Evolutionary conservation across 768 basidiomycete genomes (phyloP).

Genomic region (Rhodosporidiobolus odoratus): DNA sequence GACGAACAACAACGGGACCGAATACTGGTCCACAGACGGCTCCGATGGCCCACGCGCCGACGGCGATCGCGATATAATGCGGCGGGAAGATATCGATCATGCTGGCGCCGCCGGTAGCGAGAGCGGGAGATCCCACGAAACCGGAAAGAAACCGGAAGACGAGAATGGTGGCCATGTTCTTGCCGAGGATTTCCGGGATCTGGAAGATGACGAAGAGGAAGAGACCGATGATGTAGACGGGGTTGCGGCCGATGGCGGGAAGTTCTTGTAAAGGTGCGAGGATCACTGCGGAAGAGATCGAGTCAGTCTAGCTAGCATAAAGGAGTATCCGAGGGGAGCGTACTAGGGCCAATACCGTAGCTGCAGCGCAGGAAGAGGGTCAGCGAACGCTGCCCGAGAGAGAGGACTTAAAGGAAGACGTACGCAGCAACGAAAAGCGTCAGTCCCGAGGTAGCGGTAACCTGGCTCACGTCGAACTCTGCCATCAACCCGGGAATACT

Average conservation of each 20-base stretch:
- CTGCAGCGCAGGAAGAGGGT: conserved; percentile 2
- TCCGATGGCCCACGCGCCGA: conserved; percentile 36
- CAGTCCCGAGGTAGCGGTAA: conserved; percentile 43
- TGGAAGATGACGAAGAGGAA: conserved; percentile 47
- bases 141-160: conserved; percentile 47
- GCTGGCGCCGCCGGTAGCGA: conserved; percentile 45
- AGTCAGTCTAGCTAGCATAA: too few species aligned
- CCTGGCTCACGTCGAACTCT: conserved; percentile 20
- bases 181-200: conserved; percentile 42
- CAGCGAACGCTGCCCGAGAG: background rate
- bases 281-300: conserved; percentile 22
- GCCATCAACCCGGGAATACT: conserved; percentile 18
- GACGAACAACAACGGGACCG: conserved; percentile 9
- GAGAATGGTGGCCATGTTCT: conserved; percentile 40
- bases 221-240: conserved; percentile 47
- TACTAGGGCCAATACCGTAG: conserved; percentile 45
- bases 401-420: conserved; percentile 24
- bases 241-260: conserved; percentile 46
- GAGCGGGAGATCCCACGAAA: conserved; percentile 39
- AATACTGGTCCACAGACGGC: conserved; percentile 36
- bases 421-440: conserved; percentile 47
- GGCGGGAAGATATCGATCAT: conserved; percentile 36
- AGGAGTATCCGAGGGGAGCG: conserved; percentile 18
- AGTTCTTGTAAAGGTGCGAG: conserved; percentile 45
- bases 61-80: conserved; percentile 10